Evolutionary conservation across 2,329 filamentous ascomycete species (phyloP).

Genomic region (Verticillium klebahnii): DNA sequence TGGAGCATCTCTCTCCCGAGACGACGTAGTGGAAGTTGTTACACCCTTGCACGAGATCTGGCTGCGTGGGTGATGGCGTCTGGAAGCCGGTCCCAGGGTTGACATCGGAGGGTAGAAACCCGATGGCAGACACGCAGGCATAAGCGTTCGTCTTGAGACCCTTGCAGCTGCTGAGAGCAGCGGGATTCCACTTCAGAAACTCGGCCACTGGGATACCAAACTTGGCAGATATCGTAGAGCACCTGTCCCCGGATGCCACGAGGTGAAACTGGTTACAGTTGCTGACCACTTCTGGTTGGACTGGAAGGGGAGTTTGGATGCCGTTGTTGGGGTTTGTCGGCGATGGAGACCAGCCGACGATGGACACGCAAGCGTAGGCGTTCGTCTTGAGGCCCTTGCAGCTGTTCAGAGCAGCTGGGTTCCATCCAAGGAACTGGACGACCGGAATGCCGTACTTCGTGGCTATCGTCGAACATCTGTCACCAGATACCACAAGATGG

Average conservation of each 20-base stretch:
- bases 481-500: constrained; percentile 11
- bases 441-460: constrained; percentile 14
- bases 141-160: constrained; percentile 4
- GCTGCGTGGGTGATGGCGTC: constrained; percentile 23
- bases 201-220: constrained; percentile 9
- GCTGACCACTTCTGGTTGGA: constrained; percentile 12
- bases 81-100: constrained; percentile 15
- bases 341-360: neutral
- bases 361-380: constrained; percentile 9
- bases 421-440: constrained; percentile 21
- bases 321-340: neutral
- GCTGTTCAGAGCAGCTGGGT: constrained; percentile 20
- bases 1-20: constrained; percentile 16
- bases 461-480: constrained; percentile 16
- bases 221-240: constrained; percentile 6
- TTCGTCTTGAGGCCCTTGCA: constrained; percentile 18
- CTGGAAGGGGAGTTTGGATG: constrained; percentile 9
- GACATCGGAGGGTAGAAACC: constrained; percentile 2
- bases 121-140: constrained; percentile 3
- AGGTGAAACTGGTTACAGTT: constrained; percentile 17
- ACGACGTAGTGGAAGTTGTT: constrained; percentile 20
- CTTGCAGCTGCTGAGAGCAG: neutral
- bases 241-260: constrained; percentile 9
- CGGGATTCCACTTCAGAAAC: constrained; percentile 15
- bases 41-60: constrained; percentile 22